Conservation (phyloP, 2,329 filamentous ascomycete species). For the Aspergillus pseudonomiae region DNA sequence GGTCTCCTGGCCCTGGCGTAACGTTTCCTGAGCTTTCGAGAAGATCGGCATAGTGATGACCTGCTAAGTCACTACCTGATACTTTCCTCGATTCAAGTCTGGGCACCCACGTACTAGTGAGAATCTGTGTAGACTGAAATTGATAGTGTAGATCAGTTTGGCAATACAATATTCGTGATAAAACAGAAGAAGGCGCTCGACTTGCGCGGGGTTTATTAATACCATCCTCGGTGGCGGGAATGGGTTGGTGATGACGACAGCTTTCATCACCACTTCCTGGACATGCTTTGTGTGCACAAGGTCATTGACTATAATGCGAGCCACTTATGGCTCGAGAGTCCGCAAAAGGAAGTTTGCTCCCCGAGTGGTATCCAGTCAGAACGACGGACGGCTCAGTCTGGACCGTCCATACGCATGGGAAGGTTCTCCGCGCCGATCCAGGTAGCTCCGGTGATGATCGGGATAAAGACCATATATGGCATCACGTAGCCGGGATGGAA, state of each 20-base stretch:
- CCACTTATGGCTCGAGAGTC: conserved; percentile 17
- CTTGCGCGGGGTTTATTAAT: conserved; percentile 10
- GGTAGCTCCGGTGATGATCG: not conserved
- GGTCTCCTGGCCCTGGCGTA: conserved; percentile 13
- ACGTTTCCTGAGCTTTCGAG: not conserved
- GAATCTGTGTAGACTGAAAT: not conserved
- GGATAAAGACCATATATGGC: not conserved
- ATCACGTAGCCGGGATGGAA: conserved; percentile 2
- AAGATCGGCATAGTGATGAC: conserved; percentile 1
- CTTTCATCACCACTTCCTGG: conserved; percentile 22
- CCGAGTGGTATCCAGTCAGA: not conserved
- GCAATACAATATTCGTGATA: not conserved
- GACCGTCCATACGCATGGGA: not conserved
- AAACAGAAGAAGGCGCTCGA: not conserved
- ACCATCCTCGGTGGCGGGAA: conserved; percentile 26
- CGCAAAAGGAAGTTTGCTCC: not conserved
- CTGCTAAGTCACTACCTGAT: not conserved
- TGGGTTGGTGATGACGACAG: conserved; percentile 37
- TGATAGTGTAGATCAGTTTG: not conserved
- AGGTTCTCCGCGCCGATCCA: conserved; percentile 3
- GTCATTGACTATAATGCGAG: conserved; percentile 1
- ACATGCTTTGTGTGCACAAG: conserved; percentile 16
- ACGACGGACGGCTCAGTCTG: not conserved
- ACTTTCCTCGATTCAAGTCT: not conserved
- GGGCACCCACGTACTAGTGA: not conserved